Evolutionary conservation across 2,329 filamentous ascomycete genomes (phyloP).

Genomic region (Calonectria honghensis): DNA sequence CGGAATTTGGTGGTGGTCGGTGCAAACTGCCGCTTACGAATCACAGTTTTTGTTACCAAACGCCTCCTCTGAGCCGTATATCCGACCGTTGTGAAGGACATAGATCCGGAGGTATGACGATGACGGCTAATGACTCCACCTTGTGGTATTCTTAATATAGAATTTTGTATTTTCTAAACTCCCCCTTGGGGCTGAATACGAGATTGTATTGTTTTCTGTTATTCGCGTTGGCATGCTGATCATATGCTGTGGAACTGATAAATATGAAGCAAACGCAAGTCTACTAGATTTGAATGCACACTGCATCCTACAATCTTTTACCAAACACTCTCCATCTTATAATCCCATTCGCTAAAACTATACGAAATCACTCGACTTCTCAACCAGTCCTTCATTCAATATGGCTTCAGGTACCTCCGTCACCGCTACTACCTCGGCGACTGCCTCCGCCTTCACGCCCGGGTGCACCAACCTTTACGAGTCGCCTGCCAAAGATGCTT

Average conservation of each 20-base stretch:
- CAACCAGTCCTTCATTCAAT: background rate
- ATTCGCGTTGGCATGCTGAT: background rate
- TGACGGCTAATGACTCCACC: background rate
- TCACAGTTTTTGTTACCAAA: background rate
- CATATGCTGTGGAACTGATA: background rate
- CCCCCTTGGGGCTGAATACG: background rate
- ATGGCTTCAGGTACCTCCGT: conserved; percentile 37
- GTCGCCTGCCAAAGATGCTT: conserved; percentile 66
- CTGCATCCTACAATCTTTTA: background rate
- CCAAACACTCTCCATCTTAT: conserved; percentile 34
- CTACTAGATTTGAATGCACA: background rate
- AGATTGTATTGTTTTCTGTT: background rate
- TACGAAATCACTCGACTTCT: background rate
- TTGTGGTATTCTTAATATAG: background rate
- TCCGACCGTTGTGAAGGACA: background rate
- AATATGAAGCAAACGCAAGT: background rate
- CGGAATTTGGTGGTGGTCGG: background rate
- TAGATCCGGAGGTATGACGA: background rate
- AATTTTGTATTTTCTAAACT: background rate
- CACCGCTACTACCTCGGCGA: conserved; percentile 37
- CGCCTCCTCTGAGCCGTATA: background rate
- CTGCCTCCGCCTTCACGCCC: conserved; percentile 34
- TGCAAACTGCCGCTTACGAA: conserved; percentile 13
- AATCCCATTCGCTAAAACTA: background rate
- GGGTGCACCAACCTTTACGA: conserved; percentile 59